Evolutionary conservation across 257 asterid genomes (phyloP), one percentile per base, ranked within the genome.

Genomic region (Echites panduratus): DNA sequence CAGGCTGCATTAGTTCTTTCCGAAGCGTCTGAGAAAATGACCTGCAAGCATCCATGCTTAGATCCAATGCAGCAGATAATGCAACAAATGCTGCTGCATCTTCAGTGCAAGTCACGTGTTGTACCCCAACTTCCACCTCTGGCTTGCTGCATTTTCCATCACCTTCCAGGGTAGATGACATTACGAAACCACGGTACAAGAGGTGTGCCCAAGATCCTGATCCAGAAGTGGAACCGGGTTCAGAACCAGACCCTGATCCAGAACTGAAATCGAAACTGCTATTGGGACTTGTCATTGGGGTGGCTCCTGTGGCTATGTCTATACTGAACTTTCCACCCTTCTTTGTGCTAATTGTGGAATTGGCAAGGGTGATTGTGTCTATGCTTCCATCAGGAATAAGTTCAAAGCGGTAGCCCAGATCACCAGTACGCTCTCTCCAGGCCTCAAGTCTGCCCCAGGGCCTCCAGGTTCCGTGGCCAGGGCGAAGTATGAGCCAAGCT

Each of bases 381-480:
- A 87, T 75, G 65, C 92, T 85, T 10, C 93, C 97, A 22, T 92
- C 96, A 4, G 97, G 97, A 83, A 88, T 86, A 48, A 95, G 88
- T 26, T 95, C 98, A 70, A 95, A 89, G n/a, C 97, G 93, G 85
- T 85, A 87, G 49, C 99, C 98, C 11, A 95, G 88, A 61, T 65
- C 84, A 14, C 70, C 67, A 24, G 58, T 74, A 32, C 78, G 57
- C 48, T 89, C 92, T 27, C 95, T 78, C 98, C 99, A 95, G 0
- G 98, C 98, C 82, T 95, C 98, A 4, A 95, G 93, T 12, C 97
- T 92, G 48, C 98, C 99, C 99, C 99, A 95, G 0, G 99, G 99
- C 81, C 80, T 82, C 98, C 97, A 95, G 1, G 98, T 92, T 73
- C 84, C 81, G 20, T 87, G 85, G 32, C 92, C 96, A 14, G 98